Evolutionary conservation across 805 yeast genomes (phyloP), one percentile per base, ranked within the genome.

Genomic region (Jamesozyma lodderae): DNA sequence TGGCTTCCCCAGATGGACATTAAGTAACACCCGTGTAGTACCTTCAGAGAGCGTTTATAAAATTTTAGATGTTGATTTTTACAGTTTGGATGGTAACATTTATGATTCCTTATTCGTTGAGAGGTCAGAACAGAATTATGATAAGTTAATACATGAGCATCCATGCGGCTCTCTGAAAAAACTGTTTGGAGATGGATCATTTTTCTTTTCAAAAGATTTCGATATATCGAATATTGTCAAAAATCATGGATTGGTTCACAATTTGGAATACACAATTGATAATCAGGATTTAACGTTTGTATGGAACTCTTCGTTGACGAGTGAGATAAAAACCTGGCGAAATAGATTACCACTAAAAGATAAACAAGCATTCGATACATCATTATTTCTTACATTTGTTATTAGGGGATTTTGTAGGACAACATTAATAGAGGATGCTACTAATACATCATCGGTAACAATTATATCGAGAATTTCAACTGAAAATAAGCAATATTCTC

Each of bases 371-470:
- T 64, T 88, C 41, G 95, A 87, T 55, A 64, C 64, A 6, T 77
- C 80, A 42, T 75, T 75, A 35, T 81, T 92, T 46, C 60, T 88
- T 27, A 82, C 94, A 0, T 79, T 94, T 4, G 80, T 81, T 4
- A 83, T 92, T 32, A 67, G 98, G 48, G 99, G 99, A 0, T 92
- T 84, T 66, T 95, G 95, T 3, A 82, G 82, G 45, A 83, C 95
- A 0, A 39, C 44, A 7, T 21, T 51, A 19, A 36, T 52, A 11
- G 57, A 52, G 11, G 49, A 49, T n/a, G 35, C 41, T 8, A 41
- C 45, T 8, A 56, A 31, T 43, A 52, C 44, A 6, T 42, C 51
- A 1, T 54, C 76, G 4, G 64, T 88, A 35, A 82, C 97, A 0
- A 68, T 92, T 7, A 77, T 92, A 15, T 85, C 96, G 1, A 81